Evolutionary conservation across 345 rosid genomes (phyloP).

Genomic region (Populus davidiana): DNA sequence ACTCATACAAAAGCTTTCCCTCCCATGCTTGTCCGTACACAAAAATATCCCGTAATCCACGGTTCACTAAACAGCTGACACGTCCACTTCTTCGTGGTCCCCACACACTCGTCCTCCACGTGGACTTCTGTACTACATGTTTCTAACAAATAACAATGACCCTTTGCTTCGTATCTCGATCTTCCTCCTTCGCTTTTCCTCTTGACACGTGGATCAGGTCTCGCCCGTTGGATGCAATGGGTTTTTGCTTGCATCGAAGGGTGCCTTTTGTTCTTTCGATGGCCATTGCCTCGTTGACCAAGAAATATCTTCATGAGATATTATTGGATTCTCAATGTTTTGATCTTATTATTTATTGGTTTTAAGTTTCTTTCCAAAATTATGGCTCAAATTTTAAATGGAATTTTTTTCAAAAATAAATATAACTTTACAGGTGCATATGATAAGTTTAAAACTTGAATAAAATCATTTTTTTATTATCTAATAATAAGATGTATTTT

Average conservation of each 20-base stretch:
- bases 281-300: not conserved
- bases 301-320: too few species aligned
- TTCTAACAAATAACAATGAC: not conserved
- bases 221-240: not conserved
- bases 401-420: too few species aligned
- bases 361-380: too few species aligned
- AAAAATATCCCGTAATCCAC: constrained; percentile 33
- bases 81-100: constrained; percentile 21
- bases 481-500: too few species aligned
- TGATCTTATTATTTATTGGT: too few species aligned
- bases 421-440: too few species aligned
- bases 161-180: not conserved
- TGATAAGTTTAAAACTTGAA: too few species aligned
- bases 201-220: not conserved
- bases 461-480: too few species aligned
- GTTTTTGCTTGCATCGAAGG: not conserved
- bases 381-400: too few species aligned
- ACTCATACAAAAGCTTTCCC: not conserved
- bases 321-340: too few species aligned
- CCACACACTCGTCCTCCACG: constrained; percentile 28
- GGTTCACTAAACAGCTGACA: constrained; percentile 23
- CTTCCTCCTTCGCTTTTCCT: not conserved
- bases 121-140: constrained; percentile 33
- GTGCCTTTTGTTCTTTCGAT: not conserved
- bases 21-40: constrained; percentile 29